These are phyloP conservation scores for Lepidium sativum DNA, from an alignment of 345 rosid genomes.

Conservation along the genomic window DNA sequence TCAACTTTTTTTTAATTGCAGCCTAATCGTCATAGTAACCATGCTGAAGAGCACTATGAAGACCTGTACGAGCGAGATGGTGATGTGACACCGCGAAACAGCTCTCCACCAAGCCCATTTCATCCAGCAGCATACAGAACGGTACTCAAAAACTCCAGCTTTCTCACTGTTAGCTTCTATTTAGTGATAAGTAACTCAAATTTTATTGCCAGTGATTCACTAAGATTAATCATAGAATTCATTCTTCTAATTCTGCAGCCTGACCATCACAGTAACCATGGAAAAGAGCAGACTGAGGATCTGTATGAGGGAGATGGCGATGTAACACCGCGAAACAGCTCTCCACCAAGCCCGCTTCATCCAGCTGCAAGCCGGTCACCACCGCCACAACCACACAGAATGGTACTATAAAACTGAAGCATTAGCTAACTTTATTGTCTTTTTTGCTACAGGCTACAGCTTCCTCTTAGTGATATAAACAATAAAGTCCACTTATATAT, in stretches of 20 bases:
- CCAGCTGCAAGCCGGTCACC: not conserved
- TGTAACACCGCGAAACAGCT: constrained; percentile 16
- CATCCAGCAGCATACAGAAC: constrained; percentile 15
- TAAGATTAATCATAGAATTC: not conserved
- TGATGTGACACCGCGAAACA: constrained; percentile 14
- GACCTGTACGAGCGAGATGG: constrained; percentile 12
- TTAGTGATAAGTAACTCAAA: not conserved
- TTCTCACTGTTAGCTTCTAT: not conserved
- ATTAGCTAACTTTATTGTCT: not conserved
- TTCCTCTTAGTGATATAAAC: not conserved
- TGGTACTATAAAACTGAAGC: not conserved
- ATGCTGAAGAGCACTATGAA: constrained; percentile 9
- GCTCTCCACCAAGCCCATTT: constrained; percentile 21
- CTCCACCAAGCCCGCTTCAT: constrained; percentile 22
- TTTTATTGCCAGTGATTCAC: not conserved
- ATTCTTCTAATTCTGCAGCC: not conserved
- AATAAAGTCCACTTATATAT: not conserved
- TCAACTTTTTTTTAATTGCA: not conserved
- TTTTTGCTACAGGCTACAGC: not conserved
- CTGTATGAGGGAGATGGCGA: constrained; percentile 10
- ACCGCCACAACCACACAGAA: not conserved
- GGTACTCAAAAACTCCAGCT: not conserved
- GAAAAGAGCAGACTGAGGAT: constrained; percentile 4
- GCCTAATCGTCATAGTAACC: not conserved
- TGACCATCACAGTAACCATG: constrained; percentile 1